A percentile compares a stretch with the other conserved stretches of the same genome.
Evolutionary conservation across 108 stramenopile genomes (phyloP).

Genomic region (Poteriospumella lacustris): DNA sequence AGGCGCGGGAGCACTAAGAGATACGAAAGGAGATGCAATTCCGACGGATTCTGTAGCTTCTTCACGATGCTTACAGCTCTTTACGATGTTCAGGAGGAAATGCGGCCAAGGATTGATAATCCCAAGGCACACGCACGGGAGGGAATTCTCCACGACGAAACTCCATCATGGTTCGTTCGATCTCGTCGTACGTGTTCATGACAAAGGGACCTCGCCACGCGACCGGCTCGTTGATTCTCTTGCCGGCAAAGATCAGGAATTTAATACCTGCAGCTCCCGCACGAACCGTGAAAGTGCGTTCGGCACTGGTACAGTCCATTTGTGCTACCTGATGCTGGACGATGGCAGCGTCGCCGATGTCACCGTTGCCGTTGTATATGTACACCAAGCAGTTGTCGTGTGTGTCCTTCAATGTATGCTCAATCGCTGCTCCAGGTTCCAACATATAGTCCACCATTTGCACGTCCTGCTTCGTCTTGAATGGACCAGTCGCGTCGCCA

Average conservation of each 20-base stretch:
- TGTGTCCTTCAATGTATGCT: not conserved
- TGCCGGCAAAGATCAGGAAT: constrained; percentile 13
- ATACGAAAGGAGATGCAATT: no score
- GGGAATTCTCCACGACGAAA: not conserved
- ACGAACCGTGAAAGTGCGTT: not conserved
- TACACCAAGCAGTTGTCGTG: constrained; percentile 16
- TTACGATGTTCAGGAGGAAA: not conserved
- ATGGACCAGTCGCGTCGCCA: not conserved
- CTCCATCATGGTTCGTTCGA: not conserved
- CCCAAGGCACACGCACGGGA: not conserved
- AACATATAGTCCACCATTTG: constrained; percentile 17
- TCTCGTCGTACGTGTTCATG: not conserved
- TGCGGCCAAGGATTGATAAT: constrained; percentile 7
- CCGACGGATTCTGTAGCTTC: no score
- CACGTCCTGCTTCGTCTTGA: not conserved
- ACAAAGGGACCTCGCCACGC: constrained; percentile 23
- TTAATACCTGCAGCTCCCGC: not conserved
- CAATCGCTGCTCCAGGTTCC: not conserved
- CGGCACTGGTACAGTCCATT: not conserved
- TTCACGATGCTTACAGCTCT: no score
- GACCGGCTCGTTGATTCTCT: constrained; percentile 1
- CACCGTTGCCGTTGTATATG: not conserved
- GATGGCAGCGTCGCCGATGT: not conserved
- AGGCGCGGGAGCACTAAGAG: no score
- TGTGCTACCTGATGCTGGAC: not conserved